Conservation (phyloP, 1,139 yeast genomes). For the Wickerhamomyces sp. region DNA sequence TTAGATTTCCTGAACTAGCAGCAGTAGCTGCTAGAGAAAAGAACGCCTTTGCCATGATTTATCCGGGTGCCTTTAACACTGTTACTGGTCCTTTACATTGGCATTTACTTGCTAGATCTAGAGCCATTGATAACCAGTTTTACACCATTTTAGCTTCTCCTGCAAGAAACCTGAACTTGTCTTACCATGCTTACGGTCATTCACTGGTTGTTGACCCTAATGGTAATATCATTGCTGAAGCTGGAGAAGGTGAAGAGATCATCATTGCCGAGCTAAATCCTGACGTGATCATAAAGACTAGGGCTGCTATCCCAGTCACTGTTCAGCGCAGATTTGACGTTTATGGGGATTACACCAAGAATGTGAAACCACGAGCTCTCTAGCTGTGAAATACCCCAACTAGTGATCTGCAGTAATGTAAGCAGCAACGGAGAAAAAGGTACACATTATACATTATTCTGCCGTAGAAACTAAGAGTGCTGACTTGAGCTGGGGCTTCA, state of each 20-base stretch:
- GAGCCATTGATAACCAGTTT: conserved; percentile 88
- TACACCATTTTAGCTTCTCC: conserved; percentile 83
- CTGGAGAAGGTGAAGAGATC: conserved; percentile 70
- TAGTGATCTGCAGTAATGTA: no score
- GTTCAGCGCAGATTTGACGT: conserved; percentile 82
- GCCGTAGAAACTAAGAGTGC: no score
- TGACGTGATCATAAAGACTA: conserved; percentile 46
- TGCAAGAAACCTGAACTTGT: conserved; percentile 66
- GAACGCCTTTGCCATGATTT: conserved; percentile 81
- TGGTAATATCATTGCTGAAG: conserved; percentile 65
- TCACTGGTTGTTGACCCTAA: conserved; percentile 76
- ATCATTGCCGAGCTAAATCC: conserved; percentile 70
- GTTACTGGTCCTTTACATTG: conserved; percentile 95
- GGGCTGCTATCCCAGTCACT: conserved; percentile 67
- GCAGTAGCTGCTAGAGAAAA: conserved; percentile 63
- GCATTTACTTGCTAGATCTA: conserved; percentile 78
- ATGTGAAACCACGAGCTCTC: not conserved
- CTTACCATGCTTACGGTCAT: conserved; percentile 91
- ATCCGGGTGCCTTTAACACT: conserved; percentile 94
- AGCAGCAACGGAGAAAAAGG: no score
- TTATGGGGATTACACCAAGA: conserved; percentile 32
- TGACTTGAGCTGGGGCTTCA: not conserved
- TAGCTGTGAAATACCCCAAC: not conserved
- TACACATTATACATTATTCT: no score
- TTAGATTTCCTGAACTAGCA: conserved; percentile 90